Conservation (phyloP, 202 grass and related monocot species). For the Hordeum pubiflorum region DNA sequence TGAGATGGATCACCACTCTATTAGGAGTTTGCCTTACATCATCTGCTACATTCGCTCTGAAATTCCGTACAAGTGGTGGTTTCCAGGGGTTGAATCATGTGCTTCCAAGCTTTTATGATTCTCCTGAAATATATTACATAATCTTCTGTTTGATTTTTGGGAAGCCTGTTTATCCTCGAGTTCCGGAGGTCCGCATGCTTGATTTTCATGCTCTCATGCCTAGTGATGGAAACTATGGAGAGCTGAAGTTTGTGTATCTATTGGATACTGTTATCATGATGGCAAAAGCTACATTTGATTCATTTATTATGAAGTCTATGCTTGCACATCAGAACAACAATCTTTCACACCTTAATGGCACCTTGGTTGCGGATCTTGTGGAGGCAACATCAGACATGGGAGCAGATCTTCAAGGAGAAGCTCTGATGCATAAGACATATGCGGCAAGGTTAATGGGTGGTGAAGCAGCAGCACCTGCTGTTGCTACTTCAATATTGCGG, state of each 20-base stretch:
- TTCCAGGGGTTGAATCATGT: slow-evolving; percentile 83
- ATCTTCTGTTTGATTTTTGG: slow-evolving; percentile 96
- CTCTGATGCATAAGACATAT: slow-evolving; percentile 97
- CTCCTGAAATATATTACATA: slow-evolving; percentile 99
- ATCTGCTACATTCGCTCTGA: slow-evolving; percentile 76
- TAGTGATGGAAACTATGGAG: slow-evolving; percentile 91
- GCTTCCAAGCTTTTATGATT: slow-evolving; percentile 91
- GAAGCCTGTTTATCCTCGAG: slow-evolving; percentile 87
- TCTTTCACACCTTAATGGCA: slow-evolving; percentile 81
- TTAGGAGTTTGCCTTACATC: slow-evolving; percentile 91
- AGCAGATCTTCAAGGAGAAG: slow-evolving; percentile 94
- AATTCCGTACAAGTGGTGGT: slow-evolving; percentile 69
- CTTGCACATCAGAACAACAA: slow-evolving; percentile 91
- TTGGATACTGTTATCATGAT: slow-evolving; percentile 88
- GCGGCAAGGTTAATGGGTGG: slow-evolving; percentile 96
- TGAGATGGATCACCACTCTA: slow-evolving; percentile 99
- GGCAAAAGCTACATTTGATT: slow-evolving; percentile 91
- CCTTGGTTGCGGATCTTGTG: slow-evolving; percentile 75
- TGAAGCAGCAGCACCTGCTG: slow-evolving; percentile 85
- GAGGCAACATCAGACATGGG: slow-evolving; percentile 62
- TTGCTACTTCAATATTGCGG: slow-evolving; percentile 83
- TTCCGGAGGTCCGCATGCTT: slow-evolving; percentile 98
- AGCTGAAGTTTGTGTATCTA: slow-evolving; percentile 91
- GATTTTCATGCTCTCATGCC: slow-evolving; percentile 96
- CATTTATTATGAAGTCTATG: slow-evolving; percentile 83